A percentile compares a stretch with the other conserved stretches of the same genome.
phyloP scores from a whole-genome alignment of 2,329 filamentous ascomycete species.

The Colletotrichum acutatum region DNA sequence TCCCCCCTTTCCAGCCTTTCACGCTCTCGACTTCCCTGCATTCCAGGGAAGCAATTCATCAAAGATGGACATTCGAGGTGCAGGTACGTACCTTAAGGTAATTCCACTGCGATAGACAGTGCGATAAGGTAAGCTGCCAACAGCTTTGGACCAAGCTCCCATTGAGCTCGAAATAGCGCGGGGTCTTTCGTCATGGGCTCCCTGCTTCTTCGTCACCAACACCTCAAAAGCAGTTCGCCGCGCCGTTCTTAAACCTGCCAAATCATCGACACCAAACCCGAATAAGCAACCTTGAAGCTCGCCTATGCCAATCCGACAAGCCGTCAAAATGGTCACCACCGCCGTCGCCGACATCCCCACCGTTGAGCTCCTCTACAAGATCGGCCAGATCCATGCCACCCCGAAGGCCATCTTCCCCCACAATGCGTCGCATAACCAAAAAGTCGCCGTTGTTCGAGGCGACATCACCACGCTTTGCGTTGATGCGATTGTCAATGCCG shows the following conservation, averaged over 20 bases:
- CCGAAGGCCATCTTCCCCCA: constrained; percentile 41
- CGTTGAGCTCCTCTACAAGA: constrained; percentile 73
- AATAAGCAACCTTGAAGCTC: not conserved
- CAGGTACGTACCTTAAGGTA: too few species aligned
- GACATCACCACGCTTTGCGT: constrained; percentile 85
- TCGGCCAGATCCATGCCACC: constrained; percentile 56
- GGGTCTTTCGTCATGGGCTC: constrained; percentile 31
- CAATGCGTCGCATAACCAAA: constrained; percentile 69
- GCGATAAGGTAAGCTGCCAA: not conserved
- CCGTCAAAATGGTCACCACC: constrained; percentile 50
- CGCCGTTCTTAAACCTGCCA: not conserved
- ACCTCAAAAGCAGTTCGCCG: not conserved
- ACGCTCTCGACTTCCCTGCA: too few species aligned
- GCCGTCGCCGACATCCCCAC: constrained; percentile 68
- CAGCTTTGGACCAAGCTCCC: not conserved
- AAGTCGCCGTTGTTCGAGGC: constrained; percentile 75
- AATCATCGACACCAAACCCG: not conserved
- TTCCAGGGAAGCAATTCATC: too few species aligned
- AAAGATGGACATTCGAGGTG: too few species aligned
- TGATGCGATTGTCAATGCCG: constrained; percentile 93
- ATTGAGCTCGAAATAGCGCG: constrained; percentile 2
- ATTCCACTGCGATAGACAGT: too few species aligned
- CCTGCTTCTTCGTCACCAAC: constrained; percentile 4
- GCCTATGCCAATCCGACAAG: constrained; percentile 28
- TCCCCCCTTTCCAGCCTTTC: too few species aligned